Conservation (phyloP, 1,139 yeast species). For the Hemisphaericaspora subhashii region DNA sequence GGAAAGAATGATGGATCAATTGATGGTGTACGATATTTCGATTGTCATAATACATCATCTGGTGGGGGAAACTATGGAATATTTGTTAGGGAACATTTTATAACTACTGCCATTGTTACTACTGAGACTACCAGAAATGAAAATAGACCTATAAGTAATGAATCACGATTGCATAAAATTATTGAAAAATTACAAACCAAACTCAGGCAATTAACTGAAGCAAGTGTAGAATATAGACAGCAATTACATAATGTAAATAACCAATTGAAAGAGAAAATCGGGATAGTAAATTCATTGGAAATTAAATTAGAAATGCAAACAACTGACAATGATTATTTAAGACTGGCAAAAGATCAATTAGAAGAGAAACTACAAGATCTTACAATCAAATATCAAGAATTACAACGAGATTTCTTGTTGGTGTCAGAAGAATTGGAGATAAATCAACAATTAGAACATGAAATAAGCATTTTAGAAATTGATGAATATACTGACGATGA, state of each 20-base stretch:
- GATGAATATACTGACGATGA: conserved; percentile 19
- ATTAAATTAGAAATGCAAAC: conserved; percentile 48
- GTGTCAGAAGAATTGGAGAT: conserved; percentile 50
- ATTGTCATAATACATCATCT: conserved; percentile 37
- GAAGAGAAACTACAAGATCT: conserved; percentile 27
- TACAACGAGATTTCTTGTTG: conserved; percentile 40
- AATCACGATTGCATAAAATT: conserved; percentile 30
- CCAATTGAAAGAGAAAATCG: conserved; percentile 13
- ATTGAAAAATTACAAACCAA: conserved; percentile 47
- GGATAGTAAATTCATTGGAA: conserved; percentile 24
- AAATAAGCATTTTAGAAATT: conserved; percentile 23
- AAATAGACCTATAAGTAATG: conserved; percentile 5
- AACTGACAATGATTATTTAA: conserved; percentile 55
- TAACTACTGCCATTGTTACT: background rate
- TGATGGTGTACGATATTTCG: conserved; percentile 62
- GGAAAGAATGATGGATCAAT: conserved; percentile 86
- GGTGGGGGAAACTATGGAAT: conserved; percentile 58
- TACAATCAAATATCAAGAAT: conserved; percentile 33
- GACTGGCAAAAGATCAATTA: conserved; percentile 40
- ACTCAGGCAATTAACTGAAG: conserved; percentile 32
- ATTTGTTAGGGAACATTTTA: conserved; percentile 43
- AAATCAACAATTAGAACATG: conserved; percentile 40
- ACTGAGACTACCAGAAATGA: background rate
- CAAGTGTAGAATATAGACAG: conserved; percentile 23
- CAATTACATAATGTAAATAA: conserved; percentile 20